A percentile compares a stretch with the other conserved stretches of the same genome.
Evolutionary conservation across 768 basidiomycete genomes (phyloP).

Genomic region (Phanerochaete sordida): DNA sequence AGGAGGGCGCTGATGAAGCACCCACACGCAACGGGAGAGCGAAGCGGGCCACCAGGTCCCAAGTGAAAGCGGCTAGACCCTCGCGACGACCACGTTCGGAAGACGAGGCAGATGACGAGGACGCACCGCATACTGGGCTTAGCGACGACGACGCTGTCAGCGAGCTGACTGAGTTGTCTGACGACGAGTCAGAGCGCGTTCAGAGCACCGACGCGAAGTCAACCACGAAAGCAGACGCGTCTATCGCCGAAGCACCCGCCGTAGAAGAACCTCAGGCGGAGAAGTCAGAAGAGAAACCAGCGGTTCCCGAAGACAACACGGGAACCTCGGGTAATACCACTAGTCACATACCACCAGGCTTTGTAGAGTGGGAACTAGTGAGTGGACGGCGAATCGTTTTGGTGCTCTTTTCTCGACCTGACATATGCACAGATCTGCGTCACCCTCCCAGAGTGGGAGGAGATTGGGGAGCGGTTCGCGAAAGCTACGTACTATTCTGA

Average conservation of each 20-base stretch:
- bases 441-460: conserved; percentile 83
- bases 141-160: conserved; percentile 67
- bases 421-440: conserved; percentile 93
- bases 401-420: no score
- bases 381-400: conserved; percentile 30
- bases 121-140: conserved; percentile 43
- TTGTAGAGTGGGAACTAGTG: conserved; percentile 92
- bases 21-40: conserved; percentile 13
- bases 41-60: conserved; percentile 13
- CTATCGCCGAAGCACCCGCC: not conserved
- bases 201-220: conserved; percentile 17
- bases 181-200: conserved; percentile 30
- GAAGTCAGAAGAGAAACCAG: conserved; percentile 17
- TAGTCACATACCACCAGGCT: conserved; percentile 41
- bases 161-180: conserved; percentile 72
- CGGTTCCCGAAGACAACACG: not conserved
- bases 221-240: not conserved
- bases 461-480: conserved; percentile 69
- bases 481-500: conserved; percentile 78
- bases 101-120: conserved; percentile 16
- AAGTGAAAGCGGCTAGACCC: conserved; percentile 12
- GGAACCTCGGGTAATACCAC: not conserved
- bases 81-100: conserved; percentile 10
- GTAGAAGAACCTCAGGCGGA: not conserved
- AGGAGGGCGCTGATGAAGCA: conserved; percentile 1